phyloP scores from a whole-genome alignment of 73 alveolate species.

The Paramecium primaurelia region DNA sequence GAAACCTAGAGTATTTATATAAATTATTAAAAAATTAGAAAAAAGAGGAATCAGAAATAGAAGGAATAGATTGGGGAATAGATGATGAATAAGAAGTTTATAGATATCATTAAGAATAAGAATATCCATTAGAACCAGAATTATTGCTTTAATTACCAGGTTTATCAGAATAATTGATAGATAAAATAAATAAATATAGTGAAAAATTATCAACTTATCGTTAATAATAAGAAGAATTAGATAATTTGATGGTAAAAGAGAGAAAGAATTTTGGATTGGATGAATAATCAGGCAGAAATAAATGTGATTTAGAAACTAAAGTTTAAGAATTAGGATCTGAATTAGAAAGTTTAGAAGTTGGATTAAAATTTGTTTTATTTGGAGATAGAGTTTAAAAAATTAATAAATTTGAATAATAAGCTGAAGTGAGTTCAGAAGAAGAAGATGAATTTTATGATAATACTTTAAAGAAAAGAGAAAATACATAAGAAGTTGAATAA shows the following conservation, averaged over 20 bases:
- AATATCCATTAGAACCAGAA: slow-evolving; percentile 35
- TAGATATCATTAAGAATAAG: slow-evolving; percentile 35
- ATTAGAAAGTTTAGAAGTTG: slow-evolving; percentile 27
- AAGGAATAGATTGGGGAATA: slow-evolving; percentile 52
- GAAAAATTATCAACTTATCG: background rate
- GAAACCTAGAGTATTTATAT: slow-evolving; percentile 9
- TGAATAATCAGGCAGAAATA: background rate
- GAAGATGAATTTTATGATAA: slow-evolving; percentile 41
- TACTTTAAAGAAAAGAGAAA: background rate
- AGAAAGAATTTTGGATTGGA: slow-evolving; percentile 41
- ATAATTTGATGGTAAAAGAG: background rate
- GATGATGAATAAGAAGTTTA: slow-evolving; percentile 39
- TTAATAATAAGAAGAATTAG: background rate
- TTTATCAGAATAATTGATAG: background rate
- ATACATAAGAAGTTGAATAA: background rate
- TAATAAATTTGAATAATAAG: background rate
- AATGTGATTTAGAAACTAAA: background rate
- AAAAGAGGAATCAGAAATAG: background rate
- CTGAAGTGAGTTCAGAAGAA: slow-evolving; percentile 31
- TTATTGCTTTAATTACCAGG: background rate
- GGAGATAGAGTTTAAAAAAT: background rate
- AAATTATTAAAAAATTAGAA: background rate
- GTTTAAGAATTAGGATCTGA: slow-evolving; percentile 18
- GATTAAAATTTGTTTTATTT: background rate
- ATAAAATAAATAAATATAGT: slow-evolving; percentile 7